Conservation (phyloP, 2,329 filamentous ascomycete genomes). For the Penicillium sp. region DNA sequence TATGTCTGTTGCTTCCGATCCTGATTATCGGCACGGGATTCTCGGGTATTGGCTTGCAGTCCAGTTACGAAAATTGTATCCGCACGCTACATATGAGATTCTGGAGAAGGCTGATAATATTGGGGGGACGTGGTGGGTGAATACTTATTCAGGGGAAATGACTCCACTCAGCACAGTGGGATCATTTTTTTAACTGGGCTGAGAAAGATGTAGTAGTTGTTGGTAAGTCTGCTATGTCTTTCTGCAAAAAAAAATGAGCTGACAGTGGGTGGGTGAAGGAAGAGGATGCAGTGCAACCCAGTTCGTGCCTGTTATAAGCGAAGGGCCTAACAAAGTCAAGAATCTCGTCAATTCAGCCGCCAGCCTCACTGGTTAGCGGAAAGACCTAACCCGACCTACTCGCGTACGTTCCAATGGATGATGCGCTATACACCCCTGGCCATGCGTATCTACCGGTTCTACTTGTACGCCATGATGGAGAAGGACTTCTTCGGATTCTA, state of each 20-base stretch:
- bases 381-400: slow-evolving; percentile 46
- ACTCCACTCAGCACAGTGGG: slow-evolving; percentile 46
- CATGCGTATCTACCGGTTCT: slow-evolving; percentile 47
- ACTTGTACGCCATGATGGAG: slow-evolving; percentile 47
- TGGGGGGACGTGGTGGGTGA: slow-evolving; percentile 38
- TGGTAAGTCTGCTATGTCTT: slow-evolving; percentile 25
- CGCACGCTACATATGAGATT: slow-evolving; percentile 43
- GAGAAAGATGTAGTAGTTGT: slow-evolving; percentile 41
- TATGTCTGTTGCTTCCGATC: slow-evolving; percentile 42
- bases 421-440: slow-evolving; percentile 49
- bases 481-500: slow-evolving; percentile 46
- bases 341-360: slow-evolving; percentile 50
- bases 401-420: slow-evolving; percentile 40
- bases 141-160: slow-evolving; percentile 37
- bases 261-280: slow-evolving; percentile 30
- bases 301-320: slow-evolving; percentile 48
- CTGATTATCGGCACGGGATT: slow-evolving; percentile 54
- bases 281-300: slow-evolving; percentile 52
- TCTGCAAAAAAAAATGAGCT: background rate
- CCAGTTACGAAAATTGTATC: slow-evolving; percentile 44
- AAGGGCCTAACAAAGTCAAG: slow-evolving; percentile 35
- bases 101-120: slow-evolving; percentile 44
- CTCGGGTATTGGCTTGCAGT: slow-evolving; percentile 49
- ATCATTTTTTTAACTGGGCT: slow-evolving; percentile 39
- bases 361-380: slow-evolving; percentile 53